Conservation (phyloP, 106 monocot genomes). For the Phalaenopsis aphrodite region DNA sequence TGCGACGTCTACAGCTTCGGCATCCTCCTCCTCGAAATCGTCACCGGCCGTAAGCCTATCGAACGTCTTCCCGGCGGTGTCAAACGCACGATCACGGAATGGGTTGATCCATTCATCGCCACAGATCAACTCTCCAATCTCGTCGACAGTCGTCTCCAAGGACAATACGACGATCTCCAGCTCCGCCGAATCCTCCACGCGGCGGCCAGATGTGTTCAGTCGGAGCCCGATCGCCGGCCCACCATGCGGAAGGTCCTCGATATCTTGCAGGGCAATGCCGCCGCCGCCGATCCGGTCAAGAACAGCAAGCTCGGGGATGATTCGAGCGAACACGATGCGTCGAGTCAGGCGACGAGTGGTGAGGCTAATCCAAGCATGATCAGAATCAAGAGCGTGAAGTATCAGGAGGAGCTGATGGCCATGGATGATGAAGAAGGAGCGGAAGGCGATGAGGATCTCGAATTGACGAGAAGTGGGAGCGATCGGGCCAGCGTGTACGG, state of each 20-base stretch:
- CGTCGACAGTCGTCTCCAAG: constrained; percentile 20
- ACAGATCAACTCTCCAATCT: constrained; percentile 20
- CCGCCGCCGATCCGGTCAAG: constrained; percentile 9
- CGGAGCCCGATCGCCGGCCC: constrained; percentile 11
- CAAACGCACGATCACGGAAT: constrained; percentile 39
- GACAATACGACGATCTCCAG: background rate
- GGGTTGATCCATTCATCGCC: constrained; percentile 39
- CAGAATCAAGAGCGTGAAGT: constrained; percentile 8
- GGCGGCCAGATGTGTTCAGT: constrained; percentile 5
- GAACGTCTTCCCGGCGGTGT: constrained; percentile 25
- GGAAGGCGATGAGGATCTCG: background rate
- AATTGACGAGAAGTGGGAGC: background rate
- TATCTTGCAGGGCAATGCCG: background rate
- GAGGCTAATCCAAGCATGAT: background rate
- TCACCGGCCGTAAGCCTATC: constrained; percentile 47
- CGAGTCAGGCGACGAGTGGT: background rate
- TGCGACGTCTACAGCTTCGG: constrained; percentile 50
- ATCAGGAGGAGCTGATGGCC: constrained; percentile 8
- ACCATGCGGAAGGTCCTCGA: constrained; percentile 7
- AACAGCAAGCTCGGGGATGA: background rate
- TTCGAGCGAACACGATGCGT: background rate
- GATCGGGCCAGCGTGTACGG: background rate
- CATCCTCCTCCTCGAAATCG: constrained; percentile 44
- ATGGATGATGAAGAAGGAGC: background rate
- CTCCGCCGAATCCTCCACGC: constrained; percentile 11